Percentiles rank a stretch among this genome's conserved stretches.
phyloP scores from a whole-genome alignment of 2,329 filamentous ascomycete genomes.

The Cytospora mali region DNA sequence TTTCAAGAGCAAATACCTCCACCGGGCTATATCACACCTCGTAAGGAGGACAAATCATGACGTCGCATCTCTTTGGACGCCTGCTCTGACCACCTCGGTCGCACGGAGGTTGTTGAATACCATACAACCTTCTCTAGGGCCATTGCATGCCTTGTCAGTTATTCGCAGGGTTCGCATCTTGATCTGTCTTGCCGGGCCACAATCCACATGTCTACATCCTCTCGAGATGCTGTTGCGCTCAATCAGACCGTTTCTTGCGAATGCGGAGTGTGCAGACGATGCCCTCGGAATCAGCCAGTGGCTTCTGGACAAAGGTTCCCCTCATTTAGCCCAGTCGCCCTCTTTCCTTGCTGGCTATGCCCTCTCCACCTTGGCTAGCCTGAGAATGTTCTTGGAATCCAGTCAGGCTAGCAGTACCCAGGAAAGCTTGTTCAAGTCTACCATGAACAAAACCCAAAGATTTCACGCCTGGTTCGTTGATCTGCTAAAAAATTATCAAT shows the following conservation, averaged over 20 bases:
- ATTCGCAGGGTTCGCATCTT: constrained; percentile 84
- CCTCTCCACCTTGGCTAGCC: constrained; percentile 76
- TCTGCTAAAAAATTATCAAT: constrained; percentile 67
- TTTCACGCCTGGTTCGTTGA: constrained; percentile 81
- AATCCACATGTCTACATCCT: constrained; percentile 77
- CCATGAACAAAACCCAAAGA: constrained; percentile 70
- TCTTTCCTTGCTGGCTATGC: constrained; percentile 81
- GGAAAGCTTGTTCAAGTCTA: constrained; percentile 77
- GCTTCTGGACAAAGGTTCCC: constrained; percentile 68
- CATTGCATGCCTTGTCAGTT: constrained; percentile 83
- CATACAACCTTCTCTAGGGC: constrained; percentile 80
- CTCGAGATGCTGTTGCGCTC: constrained; percentile 88
- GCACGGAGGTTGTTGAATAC: constrained; percentile 78
- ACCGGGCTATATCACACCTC: constrained; percentile 76
- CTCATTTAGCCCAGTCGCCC: constrained; percentile 65
- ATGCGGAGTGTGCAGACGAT: constrained; percentile 88
- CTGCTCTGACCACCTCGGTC: constrained; percentile 72
- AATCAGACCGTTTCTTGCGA: constrained; percentile 74
- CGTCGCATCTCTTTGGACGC: constrained; percentile 67
- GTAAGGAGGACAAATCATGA: constrained; percentile 72
- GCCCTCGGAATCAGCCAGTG: constrained; percentile 85
- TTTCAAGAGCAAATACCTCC: constrained; percentile 77
- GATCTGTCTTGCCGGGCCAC: constrained; percentile 73
- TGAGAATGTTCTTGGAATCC: constrained; percentile 74
- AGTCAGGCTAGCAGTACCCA: constrained; percentile 80